Evolutionary conservation across 2,329 filamentous ascomycete species (phyloP).

Genomic region (Beauveria caledonica): DNA sequence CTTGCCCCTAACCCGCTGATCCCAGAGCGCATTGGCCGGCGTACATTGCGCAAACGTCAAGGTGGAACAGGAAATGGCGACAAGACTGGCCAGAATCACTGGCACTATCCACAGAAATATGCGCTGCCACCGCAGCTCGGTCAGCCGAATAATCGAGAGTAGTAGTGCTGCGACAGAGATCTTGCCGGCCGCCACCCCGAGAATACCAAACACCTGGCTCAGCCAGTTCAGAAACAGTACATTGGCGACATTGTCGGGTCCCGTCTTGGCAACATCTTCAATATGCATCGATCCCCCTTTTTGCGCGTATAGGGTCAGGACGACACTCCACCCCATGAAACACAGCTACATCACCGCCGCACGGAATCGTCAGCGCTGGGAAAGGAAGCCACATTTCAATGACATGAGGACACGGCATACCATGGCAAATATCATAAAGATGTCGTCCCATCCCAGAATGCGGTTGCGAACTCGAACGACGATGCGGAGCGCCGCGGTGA

Average conservation of each 20-base stretch:
- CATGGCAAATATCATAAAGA: conserved; percentile 16
- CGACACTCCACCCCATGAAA: conserved; percentile 16
- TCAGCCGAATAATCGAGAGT: conserved; percentile 15
- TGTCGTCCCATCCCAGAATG: conserved; percentile 16
- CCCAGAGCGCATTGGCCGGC: conserved; percentile 16
- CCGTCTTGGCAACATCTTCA: conserved; percentile 13
- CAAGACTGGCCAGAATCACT: conserved; percentile 13
- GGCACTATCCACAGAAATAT: conserved; percentile 17
- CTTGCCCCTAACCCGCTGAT: conserved; percentile 13
- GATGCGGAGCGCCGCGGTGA: conserved; percentile 13
- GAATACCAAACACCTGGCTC: conserved; percentile 16
- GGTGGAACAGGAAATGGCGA: conserved; percentile 16
- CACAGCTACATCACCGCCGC: conserved; percentile 9
- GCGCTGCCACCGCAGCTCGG: conserved; percentile 16
- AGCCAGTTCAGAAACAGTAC: conserved; percentile 17
- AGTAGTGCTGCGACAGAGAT: conserved; percentile 17
- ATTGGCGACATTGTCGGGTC: conserved; percentile 15
- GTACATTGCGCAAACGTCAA: conserved; percentile 17
- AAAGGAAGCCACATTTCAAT: not conserved
- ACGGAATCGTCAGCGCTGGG: not conserved
- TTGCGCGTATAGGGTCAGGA: conserved; percentile 15
- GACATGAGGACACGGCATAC: conserved; percentile 1
- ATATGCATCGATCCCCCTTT: conserved; percentile 15
- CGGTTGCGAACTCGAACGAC: conserved; percentile 11
- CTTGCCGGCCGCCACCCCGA: conserved; percentile 17